phyloP scores from a whole-genome alignment of 306 rosid species.

The Oemleria cerasiformis region DNA sequence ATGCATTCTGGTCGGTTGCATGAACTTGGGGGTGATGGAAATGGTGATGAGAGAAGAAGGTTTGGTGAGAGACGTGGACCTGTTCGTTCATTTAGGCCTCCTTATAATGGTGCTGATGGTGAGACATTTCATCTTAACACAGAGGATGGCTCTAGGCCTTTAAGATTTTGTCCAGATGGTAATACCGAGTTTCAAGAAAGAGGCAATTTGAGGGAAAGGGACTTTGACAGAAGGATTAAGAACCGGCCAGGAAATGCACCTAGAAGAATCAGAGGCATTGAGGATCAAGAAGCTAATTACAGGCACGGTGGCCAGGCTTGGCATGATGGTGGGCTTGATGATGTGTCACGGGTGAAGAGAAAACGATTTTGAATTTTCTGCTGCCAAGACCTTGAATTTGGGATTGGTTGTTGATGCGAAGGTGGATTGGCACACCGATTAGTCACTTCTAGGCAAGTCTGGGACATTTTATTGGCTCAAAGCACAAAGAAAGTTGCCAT shows the following conservation, averaged over 20 bases:
- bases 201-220: constrained; percentile 67
- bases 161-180: constrained; percentile 63
- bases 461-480: constrained; percentile 8
- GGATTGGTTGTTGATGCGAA: background rate
- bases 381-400: constrained; percentile 3
- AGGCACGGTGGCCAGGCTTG: constrained; percentile 68
- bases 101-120: constrained; percentile 48
- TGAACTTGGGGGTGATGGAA: constrained; percentile 58
- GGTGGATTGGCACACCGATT: constrained; percentile 1
- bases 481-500: background rate
- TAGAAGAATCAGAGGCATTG: constrained; percentile 68
- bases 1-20: constrained; percentile 57
- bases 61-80: constrained; percentile 76
- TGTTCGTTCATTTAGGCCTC: constrained; percentile 62
- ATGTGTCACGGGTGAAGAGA: constrained; percentile 62
- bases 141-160: constrained; percentile 60
- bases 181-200: constrained; percentile 76
- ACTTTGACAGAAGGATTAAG: constrained; percentile 62
- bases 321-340: constrained; percentile 68
- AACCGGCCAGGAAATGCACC: constrained; percentile 58
- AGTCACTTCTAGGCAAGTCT: constrained; percentile 6
- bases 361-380: constrained; percentile 55
- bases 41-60: constrained; percentile 67
- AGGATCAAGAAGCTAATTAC: constrained; percentile 66
- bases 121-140: constrained; percentile 63